Evolutionary conservation across 257 asterid genomes (phyloP), one percentile per base, ranked within the genome.

Genomic region (Solanum sejunctum): DNA sequence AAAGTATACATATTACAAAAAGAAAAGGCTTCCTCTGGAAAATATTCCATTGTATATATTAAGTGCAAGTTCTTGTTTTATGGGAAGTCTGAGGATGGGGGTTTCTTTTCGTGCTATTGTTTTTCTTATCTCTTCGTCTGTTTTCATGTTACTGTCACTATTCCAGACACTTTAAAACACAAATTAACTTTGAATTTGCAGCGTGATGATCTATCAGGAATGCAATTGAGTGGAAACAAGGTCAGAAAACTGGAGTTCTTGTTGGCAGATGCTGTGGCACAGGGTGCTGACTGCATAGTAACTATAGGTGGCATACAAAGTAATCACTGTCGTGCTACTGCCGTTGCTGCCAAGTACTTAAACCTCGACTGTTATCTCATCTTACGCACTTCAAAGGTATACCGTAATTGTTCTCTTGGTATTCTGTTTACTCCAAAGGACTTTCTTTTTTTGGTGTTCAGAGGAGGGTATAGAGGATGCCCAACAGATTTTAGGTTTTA

Each of bases 161-260:
- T 78, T 49, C 16, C 61, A 75, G 45, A 23, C 4, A 12, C 58
- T 13, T 55, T 81, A 91, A 88, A 85, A 93, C 84, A 51, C 45
- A 72, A 83, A 84, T 41, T 45, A 77, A 88, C 86, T 88, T 85
- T 88, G 36, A 82, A 84, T 88, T 69, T 78, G 39, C 86, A 94
- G 99, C 97, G 99, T 23, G 99, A 97, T 88, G 98, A 95, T 92
- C 93, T 97, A 81, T 93, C 99, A 58, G 99, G 99, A 80, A 93
- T 96, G 98, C 98, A 95, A 88, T 84, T 96, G 88, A 96, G 99
- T 89, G 99, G 99, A 86, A 96, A 96, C 93, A 96, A 96, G 94
- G 97, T 95, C 72, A 89, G 99, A 89, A 96, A 96, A 87, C 98
- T 96, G 26, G 99, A 96, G 85, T 97, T 97, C 93, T 92, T 97